These are phyloP conservation scores for Dalbergia cochinchinensis DNA, from an alignment of 306 rosid species.

Conservation along the genomic window DNA sequence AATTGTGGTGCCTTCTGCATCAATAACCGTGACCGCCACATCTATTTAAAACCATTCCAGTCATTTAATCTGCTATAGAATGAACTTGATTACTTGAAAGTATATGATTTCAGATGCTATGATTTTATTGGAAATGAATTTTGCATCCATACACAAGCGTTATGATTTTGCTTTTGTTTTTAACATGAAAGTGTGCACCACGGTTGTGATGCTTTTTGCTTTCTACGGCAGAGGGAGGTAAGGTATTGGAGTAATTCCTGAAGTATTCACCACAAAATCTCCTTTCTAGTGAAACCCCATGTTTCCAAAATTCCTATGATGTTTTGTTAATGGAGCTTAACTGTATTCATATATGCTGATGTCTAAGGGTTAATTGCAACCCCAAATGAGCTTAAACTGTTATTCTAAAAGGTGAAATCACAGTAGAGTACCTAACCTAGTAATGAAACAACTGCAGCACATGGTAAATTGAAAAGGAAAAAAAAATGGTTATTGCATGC, in stretches of 20 bases:
- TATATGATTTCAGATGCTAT: not conserved
- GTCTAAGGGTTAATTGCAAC: conserved; percentile 10
- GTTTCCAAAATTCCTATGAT: not conserved
- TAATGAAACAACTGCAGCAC: not conserved
- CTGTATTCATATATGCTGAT: conserved; percentile 3
- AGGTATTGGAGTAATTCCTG: too few relatives aligned
- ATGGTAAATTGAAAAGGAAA: not conserved
- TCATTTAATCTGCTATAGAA: conserved; percentile 3
- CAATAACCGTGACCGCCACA: too few relatives aligned
- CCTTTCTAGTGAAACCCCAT: not conserved
- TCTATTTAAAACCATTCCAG: too few relatives aligned
- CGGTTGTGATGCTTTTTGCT: not conserved
- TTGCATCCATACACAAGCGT: too few relatives aligned
- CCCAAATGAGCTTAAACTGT: conserved; percentile 2
- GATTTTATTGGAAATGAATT: not conserved
- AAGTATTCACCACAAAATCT: not conserved
- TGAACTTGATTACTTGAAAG: not conserved
- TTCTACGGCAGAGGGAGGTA: too few relatives aligned
- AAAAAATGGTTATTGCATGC: conserved; percentile 3
- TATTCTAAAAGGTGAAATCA: not conserved
- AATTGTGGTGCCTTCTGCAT: too few relatives aligned
- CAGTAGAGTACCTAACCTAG: not conserved
- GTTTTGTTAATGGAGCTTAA: not conserved
- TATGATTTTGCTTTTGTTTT: not conserved
- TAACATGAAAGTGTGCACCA: not conserved